Evolutionary conservation across 306 rosid genomes (phyloP).

Genomic region (Comarum palustre): DNA sequence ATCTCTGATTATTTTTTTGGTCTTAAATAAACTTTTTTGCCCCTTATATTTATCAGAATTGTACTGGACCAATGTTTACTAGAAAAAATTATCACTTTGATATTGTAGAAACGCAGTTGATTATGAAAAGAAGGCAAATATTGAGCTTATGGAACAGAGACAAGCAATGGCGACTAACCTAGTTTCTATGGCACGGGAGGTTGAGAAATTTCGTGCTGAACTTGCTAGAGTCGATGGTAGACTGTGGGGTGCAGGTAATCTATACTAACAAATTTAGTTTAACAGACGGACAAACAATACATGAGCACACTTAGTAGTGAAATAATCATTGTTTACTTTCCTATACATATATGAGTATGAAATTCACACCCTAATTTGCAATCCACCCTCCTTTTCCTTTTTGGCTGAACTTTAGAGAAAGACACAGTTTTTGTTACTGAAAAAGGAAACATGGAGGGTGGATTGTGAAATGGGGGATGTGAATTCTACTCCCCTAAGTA

Average conservation of each 20-base stretch:
- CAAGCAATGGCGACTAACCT: constrained; percentile 81
- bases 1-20: constrained; percentile 11
- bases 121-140: constrained; percentile 78
- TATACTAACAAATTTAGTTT: background rate
- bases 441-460: no score
- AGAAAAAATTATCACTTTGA: constrained; percentile 11
- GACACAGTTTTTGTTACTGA: no score
- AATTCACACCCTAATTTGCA: no score
- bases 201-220: constrained; percentile 84
- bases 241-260: constrained; percentile 74
- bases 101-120: constrained; percentile 54
- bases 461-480: no score
- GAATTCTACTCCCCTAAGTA: background rate
- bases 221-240: constrained; percentile 59
- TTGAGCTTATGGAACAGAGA: constrained; percentile 83
- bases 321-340: background rate
- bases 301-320: background rate
- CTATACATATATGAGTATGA: no score
- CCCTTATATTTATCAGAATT: background rate
- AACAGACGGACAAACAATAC: background rate
- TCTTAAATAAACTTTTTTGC: constrained; percentile 11
- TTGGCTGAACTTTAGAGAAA: no score
- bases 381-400: no score
- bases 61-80: no score
- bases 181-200: constrained; percentile 92